Base-by-base conservation (phyloP, 139 green algal species). In the Coelastrella sp. region DNA sequence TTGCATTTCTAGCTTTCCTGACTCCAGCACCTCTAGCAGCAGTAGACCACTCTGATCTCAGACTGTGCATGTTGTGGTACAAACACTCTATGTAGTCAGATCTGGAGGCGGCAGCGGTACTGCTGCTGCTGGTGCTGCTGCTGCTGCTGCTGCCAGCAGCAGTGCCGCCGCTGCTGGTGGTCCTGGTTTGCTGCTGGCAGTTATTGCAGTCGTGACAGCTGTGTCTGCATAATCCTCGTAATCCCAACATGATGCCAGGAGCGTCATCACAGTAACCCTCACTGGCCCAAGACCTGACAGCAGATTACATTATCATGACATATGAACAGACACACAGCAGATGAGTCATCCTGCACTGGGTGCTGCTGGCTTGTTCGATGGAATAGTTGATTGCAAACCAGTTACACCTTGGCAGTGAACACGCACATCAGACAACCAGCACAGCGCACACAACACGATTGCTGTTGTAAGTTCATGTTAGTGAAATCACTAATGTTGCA, bases 41-140 rank as follows among this genome's bases (percentile, higher is more conserved):
- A 19, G 25, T 51, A 11, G 51, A 69, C 74, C 74, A 81, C 6
- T 30, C 74, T 5, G 59, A 25, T 25, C 74, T 37, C 74, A 53
- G 9, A 38, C 74, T 81, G 21, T 81, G 74, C 74, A 81, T 81
- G 32, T 81, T 81, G 30, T 27, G n/a, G 35, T 69, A 81, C 5
- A 81, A 37, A 57, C 74, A 81, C 2, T 71, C 74, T 25, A 69
- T 19, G 34, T 81, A 81, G 11, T 68, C 74, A 5, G 37, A 9
- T 41, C 41, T 63, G 69, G 21, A n/a, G 5, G 38, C 40, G 37
- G 13, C 27, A 34, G 50, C 68, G 37, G 21, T 45, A 41, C 19
- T 77, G 34, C 17, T 59, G 34, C 68, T 40, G 68, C 38, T 32
- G 34, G 21, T 77, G 68, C 68, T 77, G 68, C 34, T 51, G 7